These are phyloP conservation scores for Penicillium thymicola DNA, from an alignment of 2,329 filamentous ascomycete species.

Conservation along the genomic window DNA sequence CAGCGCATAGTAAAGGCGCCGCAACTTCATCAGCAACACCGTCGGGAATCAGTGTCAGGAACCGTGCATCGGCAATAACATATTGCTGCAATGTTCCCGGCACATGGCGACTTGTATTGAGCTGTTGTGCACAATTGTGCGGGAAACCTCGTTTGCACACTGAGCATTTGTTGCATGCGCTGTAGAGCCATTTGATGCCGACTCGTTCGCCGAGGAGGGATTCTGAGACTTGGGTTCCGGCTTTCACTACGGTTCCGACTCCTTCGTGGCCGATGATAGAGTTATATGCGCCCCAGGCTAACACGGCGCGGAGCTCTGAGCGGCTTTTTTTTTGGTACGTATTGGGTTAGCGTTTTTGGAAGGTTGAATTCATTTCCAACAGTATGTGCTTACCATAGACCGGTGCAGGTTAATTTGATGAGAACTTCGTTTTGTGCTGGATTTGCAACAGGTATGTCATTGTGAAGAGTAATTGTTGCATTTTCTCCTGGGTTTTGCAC, in stretches of 20 bases:
- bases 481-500: constrained; percentile 16
- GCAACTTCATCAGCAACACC: constrained; percentile 16
- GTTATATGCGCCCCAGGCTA: constrained; percentile 23
- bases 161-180: constrained; percentile 22
- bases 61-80: constrained; percentile 21
- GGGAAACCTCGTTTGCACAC: constrained; percentile 18
- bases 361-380: background rate
- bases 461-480: constrained; percentile 10
- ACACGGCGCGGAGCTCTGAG: constrained; percentile 25
- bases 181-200: constrained; percentile 28
- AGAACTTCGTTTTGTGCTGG: constrained; percentile 21
- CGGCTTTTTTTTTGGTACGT: constrained; percentile 7
- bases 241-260: constrained; percentile 18
- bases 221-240: constrained; percentile 11
- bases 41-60: constrained; percentile 19
- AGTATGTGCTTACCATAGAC: constrained; percentile 17
- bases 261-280: constrained; percentile 30
- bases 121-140: constrained; percentile 22
- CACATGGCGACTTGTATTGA: constrained; percentile 24
- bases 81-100: constrained; percentile 28
- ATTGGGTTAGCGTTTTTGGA: background rate
- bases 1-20: constrained; percentile 20
- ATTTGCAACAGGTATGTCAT: constrained; percentile 14
- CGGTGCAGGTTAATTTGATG: constrained; percentile 23
- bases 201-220: constrained; percentile 18